Evolutionary conservation across 2,329 filamentous ascomycete species (phyloP).

Genomic region (Aspergillus jensenii): DNA sequence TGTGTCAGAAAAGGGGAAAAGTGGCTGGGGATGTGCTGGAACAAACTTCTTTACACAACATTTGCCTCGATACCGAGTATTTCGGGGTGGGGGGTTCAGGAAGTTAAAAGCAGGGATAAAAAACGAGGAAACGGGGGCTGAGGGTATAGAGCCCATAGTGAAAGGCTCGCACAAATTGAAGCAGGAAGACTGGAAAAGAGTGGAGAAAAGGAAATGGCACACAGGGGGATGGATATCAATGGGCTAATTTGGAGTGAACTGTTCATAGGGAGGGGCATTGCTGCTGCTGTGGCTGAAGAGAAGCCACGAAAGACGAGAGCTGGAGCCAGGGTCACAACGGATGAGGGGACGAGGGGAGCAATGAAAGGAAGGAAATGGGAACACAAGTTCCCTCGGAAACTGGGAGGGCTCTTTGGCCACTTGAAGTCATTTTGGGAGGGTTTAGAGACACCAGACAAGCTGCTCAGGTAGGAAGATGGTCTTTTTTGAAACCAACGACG

Average conservation of each 20-base stretch:
- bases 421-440: too few species aligned
- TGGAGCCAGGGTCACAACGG: neutral
- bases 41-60: neutral
- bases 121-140: slow-evolving; percentile 4
- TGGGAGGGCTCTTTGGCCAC: too few species aligned
- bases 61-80: neutral
- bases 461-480: neutral
- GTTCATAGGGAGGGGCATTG: slow-evolving; percentile 4
- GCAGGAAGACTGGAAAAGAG: slow-evolving; percentile 3
- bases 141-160: slow-evolving; percentile 8
- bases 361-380: neutral
- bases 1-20: neutral
- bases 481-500: neutral
- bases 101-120: neutral
- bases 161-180: slow-evolving; percentile 11
- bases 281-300: slow-evolving; percentile 1
- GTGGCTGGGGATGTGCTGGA: neutral
- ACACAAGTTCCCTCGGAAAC: neutral
- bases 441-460: too few species aligned
- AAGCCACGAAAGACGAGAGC: slow-evolving; percentile 4
- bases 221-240: slow-evolving; percentile 3
- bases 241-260: neutral
- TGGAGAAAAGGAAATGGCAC: slow-evolving; percentile 7
- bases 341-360: neutral
- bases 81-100: neutral